Base-by-base conservation (phyloP, 2,329 filamentous ascomycete genomes). In the Alternaria sp. region DNA sequence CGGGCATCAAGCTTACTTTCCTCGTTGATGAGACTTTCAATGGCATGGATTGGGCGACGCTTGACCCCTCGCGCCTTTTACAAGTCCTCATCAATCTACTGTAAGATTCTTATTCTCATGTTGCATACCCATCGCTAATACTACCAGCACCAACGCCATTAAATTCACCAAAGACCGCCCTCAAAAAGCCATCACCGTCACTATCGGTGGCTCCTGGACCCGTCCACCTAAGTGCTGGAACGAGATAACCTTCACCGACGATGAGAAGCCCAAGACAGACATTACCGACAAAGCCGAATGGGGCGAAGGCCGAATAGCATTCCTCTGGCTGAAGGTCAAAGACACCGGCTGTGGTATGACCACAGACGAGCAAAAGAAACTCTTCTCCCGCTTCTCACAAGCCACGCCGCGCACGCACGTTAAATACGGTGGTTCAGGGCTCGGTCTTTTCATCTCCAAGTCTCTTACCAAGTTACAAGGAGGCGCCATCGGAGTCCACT, bases 371-470 rank as follows among this genome's bases (percentile, higher is more conserved):
- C 79, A 79, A 33, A 71, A 73, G 12, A 74, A 70, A n/a, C 59
- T 78, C 5, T 77, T 78, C 44, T 71, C 70, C 6, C 66, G 75
- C 9, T 78, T 78, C 23, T 70, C 70, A 0, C 76, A 78, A 50
- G 73, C 76, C 4, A 73, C 71, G 8, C 74, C 73, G 15, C 69
- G 73, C 44, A 78, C 76, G 0, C 75, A 78, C 20, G 65, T 77
- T 10, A 75, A 77, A 14, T 83, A 83, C 44, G 81, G 81, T 5
- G 81, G 81, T 11, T 80, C 78, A 6, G 81, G 81, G 1, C 69
- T 82, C 0, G 82, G 82, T 0, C 72, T 84, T 0, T 82, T 82
- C 61, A 83, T 83, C n/a, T 81, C 79, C 15, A 75, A 81, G 20
- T 71, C 71, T 2, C 70, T 76, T 6, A 64, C 68, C 8, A 68